Base-by-base conservation (phyloP, 345 rosid species). In the Populus davidiana region DNA sequence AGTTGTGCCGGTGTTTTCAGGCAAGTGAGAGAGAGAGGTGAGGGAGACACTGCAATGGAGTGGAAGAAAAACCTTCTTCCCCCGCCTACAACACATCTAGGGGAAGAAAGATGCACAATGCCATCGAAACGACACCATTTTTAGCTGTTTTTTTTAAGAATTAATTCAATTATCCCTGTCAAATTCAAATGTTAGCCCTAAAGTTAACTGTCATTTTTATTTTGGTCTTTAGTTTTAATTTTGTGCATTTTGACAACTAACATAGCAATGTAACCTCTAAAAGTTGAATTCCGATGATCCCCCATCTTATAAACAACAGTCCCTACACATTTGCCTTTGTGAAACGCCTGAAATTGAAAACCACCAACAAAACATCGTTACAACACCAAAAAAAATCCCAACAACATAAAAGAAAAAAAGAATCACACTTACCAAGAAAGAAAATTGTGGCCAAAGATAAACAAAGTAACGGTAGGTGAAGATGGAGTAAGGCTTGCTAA, bases 391-490 rank as follows among this genome's bases (percentile, higher is more conserved):
- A 44, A 12, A 44, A 66, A 70, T 52, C 11, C 12, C 8, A 20
- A 70, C n/a, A 9, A 25, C 1, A 27, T 1, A 5, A 8, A 21
- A 33, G 10, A 21, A 17, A 47, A 52, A n/a, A 3, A 44, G 43
- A 44, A 67, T 74, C n/a, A 25, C 12, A 41, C 47, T 25, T 86
- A 93, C 98, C 87, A 95, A 79, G 87, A 95, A 95, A 77, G 89
- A 95, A 75, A 95, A 97, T 78, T 93, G 96, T 27, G 99, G 98
- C 99, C 99, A 93, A 41, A 93, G 90, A 77, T 95, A 93, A 80
- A 95, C 99, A 81, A 95, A 95, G 89, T 95, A 95, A n/a, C 99
- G 96, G 71, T 95, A 95, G 49, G 99, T 95, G 89, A 95, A 95
- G 83, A 95, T 95, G 63, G 98, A 95, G 86, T 95, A 95, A 72